Percentiles rank a stretch among this genome's conserved stretches.
Evolutionary conservation across 2,329 filamentous ascomycete species (phyloP).

Genomic region (Ciborinia camelliae): DNA sequence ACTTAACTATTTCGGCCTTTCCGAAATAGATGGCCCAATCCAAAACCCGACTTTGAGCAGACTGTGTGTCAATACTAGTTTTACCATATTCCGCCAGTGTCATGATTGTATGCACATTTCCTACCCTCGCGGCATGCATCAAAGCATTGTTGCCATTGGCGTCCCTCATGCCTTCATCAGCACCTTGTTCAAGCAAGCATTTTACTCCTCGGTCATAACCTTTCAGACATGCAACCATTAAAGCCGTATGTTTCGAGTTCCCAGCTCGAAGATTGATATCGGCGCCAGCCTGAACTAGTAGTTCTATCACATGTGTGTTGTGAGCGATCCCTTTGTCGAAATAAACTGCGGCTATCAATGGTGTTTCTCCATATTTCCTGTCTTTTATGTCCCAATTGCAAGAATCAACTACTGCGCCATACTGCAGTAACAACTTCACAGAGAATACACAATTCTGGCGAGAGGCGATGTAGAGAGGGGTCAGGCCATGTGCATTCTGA

Average conservation of each 20-base stretch:
- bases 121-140: conserved; percentile 17
- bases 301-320: conserved; percentile 16
- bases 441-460: conserved; percentile 17
- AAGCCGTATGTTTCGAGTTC: conserved; percentile 10
- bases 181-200: conserved; percentile 16
- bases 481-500: conserved; percentile 15
- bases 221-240: conserved; percentile 15
- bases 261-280: conserved; percentile 14
- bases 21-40: conserved; percentile 17
- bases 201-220: conserved; percentile 15
- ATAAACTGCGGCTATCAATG: conserved; percentile 18
- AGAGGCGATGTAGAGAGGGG: conserved; percentile 18
- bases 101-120: conserved; percentile 10
- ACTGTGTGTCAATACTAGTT: not conserved
- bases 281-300: conserved; percentile 16
- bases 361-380: conserved; percentile 17
- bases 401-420: conserved; percentile 11
- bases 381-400: conserved; percentile 18
- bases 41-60: conserved; percentile 11
- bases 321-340: conserved; percentile 18
- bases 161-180: conserved; percentile 4
- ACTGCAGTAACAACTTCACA: conserved; percentile 8
- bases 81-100: conserved; percentile 11
- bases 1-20: conserved; percentile 10
- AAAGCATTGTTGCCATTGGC: conserved; percentile 11